A percentile compares a stretch with the other conserved stretches of the same genome.
Conservation (phyloP, 257 asterid genomes). For the Solanum paucissectum region DNA sequence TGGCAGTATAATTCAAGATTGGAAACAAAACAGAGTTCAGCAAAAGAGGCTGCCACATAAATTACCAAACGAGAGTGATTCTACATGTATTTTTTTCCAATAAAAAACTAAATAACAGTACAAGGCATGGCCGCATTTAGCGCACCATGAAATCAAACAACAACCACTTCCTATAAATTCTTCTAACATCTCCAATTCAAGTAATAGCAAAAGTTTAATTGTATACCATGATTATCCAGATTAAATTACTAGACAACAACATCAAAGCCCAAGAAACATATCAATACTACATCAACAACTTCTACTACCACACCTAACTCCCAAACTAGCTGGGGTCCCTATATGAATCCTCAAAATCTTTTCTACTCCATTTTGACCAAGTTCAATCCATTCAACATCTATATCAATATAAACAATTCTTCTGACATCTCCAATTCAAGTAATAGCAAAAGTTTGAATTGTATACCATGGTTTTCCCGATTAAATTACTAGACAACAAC, state of each 20-base stretch:
- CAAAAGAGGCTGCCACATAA: background rate
- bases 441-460: background rate
- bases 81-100: background rate
- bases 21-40: background rate
- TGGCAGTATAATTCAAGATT: background rate
- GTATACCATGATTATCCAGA: background rate
- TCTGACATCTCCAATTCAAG: background rate
- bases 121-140: background rate
- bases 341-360: background rate
- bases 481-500: background rate
- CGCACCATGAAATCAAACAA: background rate
- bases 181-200: background rate
- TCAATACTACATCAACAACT: background rate
- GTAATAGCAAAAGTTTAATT: background rate
- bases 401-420: background rate
- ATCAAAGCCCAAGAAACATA: background rate
- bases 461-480: background rate
- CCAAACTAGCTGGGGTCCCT: background rate
- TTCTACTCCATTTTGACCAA: background rate
- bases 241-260: background rate
- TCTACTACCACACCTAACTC: background rate
- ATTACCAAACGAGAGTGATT: background rate
- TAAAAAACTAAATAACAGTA: background rate
- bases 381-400: background rate
- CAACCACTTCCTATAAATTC: background rate